Base-by-base conservation (phyloP, 2,329 filamentous ascomycete genomes). In the Cercospora berteroae region DNA sequence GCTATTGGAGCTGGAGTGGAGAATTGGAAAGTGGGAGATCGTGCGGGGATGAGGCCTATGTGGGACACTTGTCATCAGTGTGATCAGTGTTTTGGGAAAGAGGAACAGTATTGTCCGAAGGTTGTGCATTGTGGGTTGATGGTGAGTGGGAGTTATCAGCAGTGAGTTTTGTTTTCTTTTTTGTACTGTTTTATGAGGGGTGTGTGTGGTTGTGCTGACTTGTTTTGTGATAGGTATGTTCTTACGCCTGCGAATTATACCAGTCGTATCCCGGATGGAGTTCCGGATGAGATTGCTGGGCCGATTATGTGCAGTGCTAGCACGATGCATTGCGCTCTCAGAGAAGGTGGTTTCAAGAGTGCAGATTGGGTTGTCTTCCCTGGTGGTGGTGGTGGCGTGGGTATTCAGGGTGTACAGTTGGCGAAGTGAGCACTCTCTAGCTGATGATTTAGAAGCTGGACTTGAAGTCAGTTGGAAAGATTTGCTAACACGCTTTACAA, bases 261-360 rank as follows among this genome's bases (percentile, higher is more conserved):
- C 0, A 81, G 81, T 0, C 79, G 81, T 20, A 87, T 88, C 65
- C 86, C 86, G 0, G 83, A 87, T 36, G 84, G 82, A 0, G 82
- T 88, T 0, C 76, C 78, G 0, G 85, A 87, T 67, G 82, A 84
- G 68, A 71, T 86, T n/a, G 86, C 86, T 2, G 87, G 83, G 0
- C 87, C 86, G 0, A 83, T 88, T 66, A 87, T 88, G 85, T 89
- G 87, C 77, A 82, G 80, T 52, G 85, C 84, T 0, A 83, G 82
- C 6, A 88, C 87, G 1, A 85, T 88, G 68, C 86, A 88, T 74
- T 82, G 84, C 2, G 84, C 85, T 2, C 78, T 89, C 60, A 80
- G 83, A 12, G 83, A 86, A 48, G 84, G 83, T 0, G 80, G 79
- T 1, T 77, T 87, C 4, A 79, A 78, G 65, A 78, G 85, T 0